Base-by-base conservation (phyloP, 1,139 yeast species). In the Pneumocystis oryctolagi region DNA sequence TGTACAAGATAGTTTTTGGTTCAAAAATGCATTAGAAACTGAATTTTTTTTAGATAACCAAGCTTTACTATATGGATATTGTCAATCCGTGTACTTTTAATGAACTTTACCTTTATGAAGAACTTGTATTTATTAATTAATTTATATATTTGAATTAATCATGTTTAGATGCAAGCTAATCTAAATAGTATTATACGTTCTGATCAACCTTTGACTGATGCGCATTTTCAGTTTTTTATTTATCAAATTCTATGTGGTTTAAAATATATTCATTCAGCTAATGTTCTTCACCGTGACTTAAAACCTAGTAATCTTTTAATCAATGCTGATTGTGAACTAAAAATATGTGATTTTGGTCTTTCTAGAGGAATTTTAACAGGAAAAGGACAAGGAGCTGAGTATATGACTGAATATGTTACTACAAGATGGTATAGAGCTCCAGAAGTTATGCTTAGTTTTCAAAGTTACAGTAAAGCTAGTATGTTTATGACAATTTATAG, bases 341-440 rank as follows among this genome's bases (percentile, higher is more conserved):
- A 92, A 73, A 90, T 92, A 65, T 90, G 97, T 76, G 98, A 92
- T 75, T 92, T 92, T 73, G 97, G 98, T 8, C 80, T 92, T 63
- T 97, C 98, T 1, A 81, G 98, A 71, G 97, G 97, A n/a, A 90
- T 85, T 72, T 83, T 89, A 34, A 84, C 82, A 66, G 87, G 87
- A 69, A 87, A 90, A 0, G 94, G 85, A 67, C 86, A 84, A 68
- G 90, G 92, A 70, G 88, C 89, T 40, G 96, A 96, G 18, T 89
- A 86, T 70, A 77, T 90, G 79, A 92, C 98, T 0, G 98, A 92
- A 73, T 92, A 92, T 73, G 97, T 92, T 39, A 97, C 98, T 37
- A 90, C 98, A 0, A 79, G 97, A 72, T 92, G 98, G 97, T 92
- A 92, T 74, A 78, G 98, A 68, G 98, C 98, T 0, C 98, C 98